Evolutionary conservation across 768 basidiomycete species (phyloP), one percentile per base, ranked within the genome.

Genomic region (Serpula lacrymans): DNA sequence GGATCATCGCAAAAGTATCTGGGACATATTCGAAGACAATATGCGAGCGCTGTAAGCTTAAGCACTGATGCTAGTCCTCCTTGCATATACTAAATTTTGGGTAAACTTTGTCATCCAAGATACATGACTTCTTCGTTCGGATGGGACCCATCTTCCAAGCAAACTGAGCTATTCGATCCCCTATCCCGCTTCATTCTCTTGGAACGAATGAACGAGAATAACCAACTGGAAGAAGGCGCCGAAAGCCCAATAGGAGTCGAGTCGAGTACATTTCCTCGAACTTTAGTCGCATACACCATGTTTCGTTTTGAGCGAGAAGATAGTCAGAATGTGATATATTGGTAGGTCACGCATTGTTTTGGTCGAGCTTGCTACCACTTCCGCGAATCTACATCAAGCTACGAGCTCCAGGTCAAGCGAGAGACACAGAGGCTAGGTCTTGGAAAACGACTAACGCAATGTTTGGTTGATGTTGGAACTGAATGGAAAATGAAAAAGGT

Each of bases 231-330:
- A n/a, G n/a, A n/a, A n/a, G n/a, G n/a, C n/a, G 12, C 31, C 21
- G 46, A 52, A 16, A 20, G 11, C 5, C 30, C 13, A 32, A 37
- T 10, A 27, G 39, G 36, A 14, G 26, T 53, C 43, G 31, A 41
- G 52, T 17, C 42, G 51, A 12, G 44, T 27, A 22, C 47, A 49
- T 37, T 48, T 42, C 10, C 27, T 13, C 32, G 28, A 30, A 24
- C 35, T 71, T 18, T 46, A 65, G 7, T 8, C 13, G 74, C 67
- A 7, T 76, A 65, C 51, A 48, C 70, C 12, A 77, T 78, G 63
- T 89, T 90, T 55, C 77, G 88, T 1, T 91, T 91, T 44, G 88
- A 89, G 41, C 54, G 64, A 21, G 89, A 91, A 47, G 69, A 77
- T 7, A 66, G 64, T 4, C 69, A 77, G 44, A 62, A 78, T 41